These are phyloP conservation scores for Funneliformis caledonium DNA, from an alignment of 371 early-diverging fungal species.

Conservation along the genomic window DNA sequence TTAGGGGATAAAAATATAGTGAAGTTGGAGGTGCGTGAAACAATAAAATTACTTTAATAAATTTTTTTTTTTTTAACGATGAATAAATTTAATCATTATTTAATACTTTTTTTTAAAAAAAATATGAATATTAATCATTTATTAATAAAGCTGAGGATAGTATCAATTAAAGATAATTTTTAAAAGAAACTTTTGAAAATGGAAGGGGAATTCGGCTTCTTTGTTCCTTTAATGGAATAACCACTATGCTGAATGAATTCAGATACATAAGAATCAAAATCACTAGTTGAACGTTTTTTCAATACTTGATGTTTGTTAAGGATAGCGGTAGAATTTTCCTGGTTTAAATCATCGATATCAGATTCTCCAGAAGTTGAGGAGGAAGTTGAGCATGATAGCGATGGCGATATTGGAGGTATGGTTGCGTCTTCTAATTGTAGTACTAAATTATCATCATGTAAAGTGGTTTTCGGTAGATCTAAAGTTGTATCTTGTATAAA, in stretches of 20 bases:
- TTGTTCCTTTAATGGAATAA: background rate
- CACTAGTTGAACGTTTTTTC: background rate
- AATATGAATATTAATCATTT: background rate
- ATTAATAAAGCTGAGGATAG: no score
- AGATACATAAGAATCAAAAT: background rate
- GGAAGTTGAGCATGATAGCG: background rate
- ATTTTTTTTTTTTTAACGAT: no score
- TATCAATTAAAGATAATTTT: background rate
- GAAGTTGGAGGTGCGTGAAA: no score
- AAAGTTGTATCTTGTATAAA: background rate
- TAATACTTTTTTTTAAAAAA: no score
- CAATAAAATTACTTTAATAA: no score
- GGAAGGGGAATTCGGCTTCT: background rate
- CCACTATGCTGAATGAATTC: background rate
- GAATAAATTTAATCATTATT: background rate
- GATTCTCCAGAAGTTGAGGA: background rate
- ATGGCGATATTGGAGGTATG: background rate
- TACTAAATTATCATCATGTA: background rate
- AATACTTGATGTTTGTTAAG: background rate
- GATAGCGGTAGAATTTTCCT: background rate
- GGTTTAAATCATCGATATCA: constrained; percentile 4
- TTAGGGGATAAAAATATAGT: no score
- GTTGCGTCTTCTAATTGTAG: constrained; percentile 12
- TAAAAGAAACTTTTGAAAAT: background rate
- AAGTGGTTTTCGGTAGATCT: background rate